These are phyloP conservation scores for Echites panduratus DNA, from an alignment of 257 asterid genomes.

Conservation along the genomic window DNA sequence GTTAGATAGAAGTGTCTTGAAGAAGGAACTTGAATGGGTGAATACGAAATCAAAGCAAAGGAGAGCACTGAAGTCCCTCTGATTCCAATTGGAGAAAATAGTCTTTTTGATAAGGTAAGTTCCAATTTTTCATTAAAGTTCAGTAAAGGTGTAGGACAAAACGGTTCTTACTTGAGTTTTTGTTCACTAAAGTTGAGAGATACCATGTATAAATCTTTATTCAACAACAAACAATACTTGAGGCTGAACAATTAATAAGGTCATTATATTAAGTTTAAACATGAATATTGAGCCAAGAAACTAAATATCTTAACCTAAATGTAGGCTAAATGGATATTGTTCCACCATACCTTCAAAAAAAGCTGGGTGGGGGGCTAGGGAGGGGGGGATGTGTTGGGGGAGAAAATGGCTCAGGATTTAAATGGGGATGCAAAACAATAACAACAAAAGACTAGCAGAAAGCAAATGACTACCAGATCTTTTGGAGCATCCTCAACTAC, in stretches of 20 bases:
- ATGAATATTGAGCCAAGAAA: background rate
- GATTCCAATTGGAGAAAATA: background rate
- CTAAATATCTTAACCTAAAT: background rate
- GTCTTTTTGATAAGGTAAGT: background rate
- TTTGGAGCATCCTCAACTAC: constrained; percentile 79
- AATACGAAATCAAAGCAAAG: background rate
- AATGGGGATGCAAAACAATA: too few species aligned
- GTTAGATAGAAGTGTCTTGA: background rate
- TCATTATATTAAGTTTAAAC: background rate
- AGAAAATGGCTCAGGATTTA: too few species aligned
- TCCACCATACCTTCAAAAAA: background rate
- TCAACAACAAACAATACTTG: background rate
- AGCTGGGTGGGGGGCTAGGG: background rate
- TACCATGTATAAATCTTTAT: background rate
- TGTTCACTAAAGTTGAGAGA: background rate
- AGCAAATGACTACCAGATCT: constrained; percentile 45
- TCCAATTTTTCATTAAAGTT: background rate
- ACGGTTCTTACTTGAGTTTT: background rate
- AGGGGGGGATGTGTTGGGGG: background rate
- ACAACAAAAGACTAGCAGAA: background rate
- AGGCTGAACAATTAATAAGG: background rate
- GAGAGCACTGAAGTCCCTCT: background rate
- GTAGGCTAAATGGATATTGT: background rate
- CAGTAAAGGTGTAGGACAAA: too few species aligned
- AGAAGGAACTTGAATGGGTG: background rate